Percentiles rank a stretch among this genome's conserved stretches.
Evolutionary conservation across 73 alveolate species (phyloP).

Genomic region (Durusdinium trenchii): DNA sequence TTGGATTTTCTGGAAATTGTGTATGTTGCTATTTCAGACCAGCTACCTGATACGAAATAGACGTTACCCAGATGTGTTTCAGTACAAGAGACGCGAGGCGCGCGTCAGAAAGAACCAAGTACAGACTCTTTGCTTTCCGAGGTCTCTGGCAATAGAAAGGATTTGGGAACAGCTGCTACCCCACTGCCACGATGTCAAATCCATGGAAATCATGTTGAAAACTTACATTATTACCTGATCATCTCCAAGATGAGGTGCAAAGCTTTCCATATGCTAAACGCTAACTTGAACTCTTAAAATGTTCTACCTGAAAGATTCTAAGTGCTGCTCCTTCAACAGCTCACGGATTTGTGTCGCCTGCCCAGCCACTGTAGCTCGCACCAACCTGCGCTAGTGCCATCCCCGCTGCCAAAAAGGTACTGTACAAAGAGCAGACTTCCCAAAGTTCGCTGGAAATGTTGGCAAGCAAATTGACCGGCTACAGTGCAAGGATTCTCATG

Average conservation of each 20-base stretch:
- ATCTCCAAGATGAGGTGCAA: background rate
- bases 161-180: background rate
- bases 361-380: constrained; percentile 15
- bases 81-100: too few relatives aligned
- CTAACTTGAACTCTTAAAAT: background rate
- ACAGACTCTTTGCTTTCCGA: too few relatives aligned
- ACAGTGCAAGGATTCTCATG: background rate
- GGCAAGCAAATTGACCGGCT: background rate
- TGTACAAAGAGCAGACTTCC: background rate
- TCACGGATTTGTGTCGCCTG: background rate
- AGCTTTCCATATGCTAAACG: background rate
- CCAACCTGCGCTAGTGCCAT: constrained; percentile 31
- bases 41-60: too few relatives aligned
- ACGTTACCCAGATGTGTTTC: too few relatives aligned
- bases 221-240: too few relatives aligned
- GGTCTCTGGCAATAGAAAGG: too few relatives aligned
- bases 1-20: too few relatives aligned
- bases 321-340: background rate
- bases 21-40: too few relatives aligned
- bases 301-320: background rate
- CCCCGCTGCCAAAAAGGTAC: background rate
- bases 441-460: too few relatives aligned
- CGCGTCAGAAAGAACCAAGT: too few relatives aligned
- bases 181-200: too few relatives aligned
- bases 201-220: too few relatives aligned